Base-by-base conservation (phyloP, 2,329 filamentous ascomycete species). In the Cryphonectria naterciae region DNA sequence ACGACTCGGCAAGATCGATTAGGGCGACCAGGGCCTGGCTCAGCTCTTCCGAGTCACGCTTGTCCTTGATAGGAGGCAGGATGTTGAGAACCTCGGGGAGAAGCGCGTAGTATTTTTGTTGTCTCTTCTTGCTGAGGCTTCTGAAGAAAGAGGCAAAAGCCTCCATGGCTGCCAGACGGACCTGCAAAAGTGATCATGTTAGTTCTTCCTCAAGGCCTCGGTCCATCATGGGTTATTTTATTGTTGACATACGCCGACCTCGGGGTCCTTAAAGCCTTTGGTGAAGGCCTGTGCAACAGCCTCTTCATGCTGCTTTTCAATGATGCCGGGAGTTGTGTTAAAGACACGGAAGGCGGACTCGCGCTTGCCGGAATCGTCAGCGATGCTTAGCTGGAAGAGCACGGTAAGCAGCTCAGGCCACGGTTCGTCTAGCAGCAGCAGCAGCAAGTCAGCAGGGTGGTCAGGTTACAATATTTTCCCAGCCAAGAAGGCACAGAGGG, bases 131-230 rank as follows among this genome's bases (percentile, higher is more conserved):
- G 78, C 85, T 88, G 76, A 98, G 89, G 70, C 92, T 96, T 75
- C 93, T 89, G 87, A 99, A 99, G 84, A 99, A 98, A 3, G 95
- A 91, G 25, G 95, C 93, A 79, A 99, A 99, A 10, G 96, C 96
- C 79, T 98, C 95, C 90, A 98, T 97, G 69, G 96, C 95, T 63
- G 95, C 92, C 71, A 99, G 89, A 74, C 94, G 93, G 70, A 99
- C 95, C 89, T 95, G 69, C 10, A 19, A 52, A 43, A 32, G 32
- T 32, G 32, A 5, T 35, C 2, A 37, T 54, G 41, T 52, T 17
- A 62, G 67, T 64, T 28, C 25, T 52, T 0, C 66, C 54, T 71
- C 75, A 70, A 77, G 67, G 70, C 37, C 62, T 66, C 7, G 8
- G 43, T 22, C 11, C 2, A 3, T 56, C 65, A 46, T 66, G 17